Conservation (phyloP, 2,329 filamentous ascomycete species). For the Curvularia spicifera region DNA sequence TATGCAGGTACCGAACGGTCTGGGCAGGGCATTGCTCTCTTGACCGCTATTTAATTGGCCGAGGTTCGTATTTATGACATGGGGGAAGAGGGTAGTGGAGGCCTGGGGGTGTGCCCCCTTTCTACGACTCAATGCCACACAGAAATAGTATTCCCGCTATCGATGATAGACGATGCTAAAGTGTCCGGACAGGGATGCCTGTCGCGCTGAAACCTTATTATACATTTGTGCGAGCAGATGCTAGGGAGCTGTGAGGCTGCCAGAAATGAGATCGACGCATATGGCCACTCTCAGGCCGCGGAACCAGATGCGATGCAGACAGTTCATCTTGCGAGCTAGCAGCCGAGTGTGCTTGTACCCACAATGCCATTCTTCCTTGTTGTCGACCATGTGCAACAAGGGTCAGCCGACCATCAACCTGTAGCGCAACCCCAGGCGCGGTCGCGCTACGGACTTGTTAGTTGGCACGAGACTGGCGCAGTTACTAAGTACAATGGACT, state of each 20-base stretch:
- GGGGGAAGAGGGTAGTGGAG: slow-evolving; percentile 18
- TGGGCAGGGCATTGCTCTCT: slow-evolving; percentile 15
- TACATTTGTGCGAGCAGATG: not conserved
- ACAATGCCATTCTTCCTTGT: slow-evolving; percentile 5
- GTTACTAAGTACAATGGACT: not conserved
- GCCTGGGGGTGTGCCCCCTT: slow-evolving; percentile 19
- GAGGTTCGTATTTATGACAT: slow-evolving; percentile 21
- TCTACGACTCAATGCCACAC: slow-evolving; percentile 17
- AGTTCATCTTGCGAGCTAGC: not conserved
- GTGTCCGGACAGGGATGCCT: slow-evolving; percentile 7
- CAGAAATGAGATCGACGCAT: not conserved
- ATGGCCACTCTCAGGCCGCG: not conserved
- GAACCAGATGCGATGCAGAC: not conserved
- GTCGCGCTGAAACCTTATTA: slow-evolving; percentile 2
- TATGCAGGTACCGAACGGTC: slow-evolving; percentile 35
- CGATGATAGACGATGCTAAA: slow-evolving; percentile 14
- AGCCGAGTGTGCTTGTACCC: slow-evolving; percentile 10
- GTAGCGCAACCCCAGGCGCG: slow-evolving; percentile 1
- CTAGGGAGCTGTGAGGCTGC: not conserved
- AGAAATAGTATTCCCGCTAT: slow-evolving; percentile 14
- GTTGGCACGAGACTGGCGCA: not conserved
- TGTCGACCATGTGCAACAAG: not conserved
- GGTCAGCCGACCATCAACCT: slow-evolving; percentile 6
- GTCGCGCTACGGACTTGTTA: not conserved
- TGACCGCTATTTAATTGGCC: slow-evolving; percentile 26